phyloP scores from a whole-genome alignment of 2,329 filamentous ascomycete species.

The Ophiostoma sp. region DNA sequence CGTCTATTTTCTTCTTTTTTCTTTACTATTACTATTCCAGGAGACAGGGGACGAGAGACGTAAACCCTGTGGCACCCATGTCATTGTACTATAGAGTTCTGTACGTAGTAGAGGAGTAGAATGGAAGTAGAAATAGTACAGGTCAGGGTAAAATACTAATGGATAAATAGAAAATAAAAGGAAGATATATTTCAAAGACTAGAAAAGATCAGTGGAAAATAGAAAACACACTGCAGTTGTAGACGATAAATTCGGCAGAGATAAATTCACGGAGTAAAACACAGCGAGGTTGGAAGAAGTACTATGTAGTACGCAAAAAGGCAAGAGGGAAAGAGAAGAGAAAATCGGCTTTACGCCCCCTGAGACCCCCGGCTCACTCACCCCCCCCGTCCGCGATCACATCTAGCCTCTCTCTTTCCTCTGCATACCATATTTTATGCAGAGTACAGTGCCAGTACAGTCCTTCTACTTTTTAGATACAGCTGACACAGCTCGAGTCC shows the following conservation, averaged over 20 bases:
- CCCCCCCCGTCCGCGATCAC: conserved; percentile 5
- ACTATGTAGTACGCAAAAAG: background rate
- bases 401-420: conserved; percentile 6
- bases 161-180: background rate
- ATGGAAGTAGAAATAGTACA: background rate
- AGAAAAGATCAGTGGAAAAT: too few species aligned
- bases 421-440: background rate
- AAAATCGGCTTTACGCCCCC: conserved; percentile 6
- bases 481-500: background rate
- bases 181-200: background rate
- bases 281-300: background rate
- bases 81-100: background rate
- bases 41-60: background rate
- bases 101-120: background rate
- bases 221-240: background rate
- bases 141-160: background rate
- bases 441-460: too few species aligned
- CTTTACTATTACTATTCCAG: background rate
- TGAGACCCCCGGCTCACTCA: conserved; percentile 10
- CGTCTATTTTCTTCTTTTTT: background rate
- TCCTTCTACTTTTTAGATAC: background rate
- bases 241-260: background rate
- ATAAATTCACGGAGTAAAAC: background rate
- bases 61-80: conserved; percentile 5
- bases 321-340: too few species aligned